These are phyloP conservation scores for Epichloe hybrida DNA, from an alignment of 2,329 filamentous ascomycete genomes.

Conservation along the genomic window DNA sequence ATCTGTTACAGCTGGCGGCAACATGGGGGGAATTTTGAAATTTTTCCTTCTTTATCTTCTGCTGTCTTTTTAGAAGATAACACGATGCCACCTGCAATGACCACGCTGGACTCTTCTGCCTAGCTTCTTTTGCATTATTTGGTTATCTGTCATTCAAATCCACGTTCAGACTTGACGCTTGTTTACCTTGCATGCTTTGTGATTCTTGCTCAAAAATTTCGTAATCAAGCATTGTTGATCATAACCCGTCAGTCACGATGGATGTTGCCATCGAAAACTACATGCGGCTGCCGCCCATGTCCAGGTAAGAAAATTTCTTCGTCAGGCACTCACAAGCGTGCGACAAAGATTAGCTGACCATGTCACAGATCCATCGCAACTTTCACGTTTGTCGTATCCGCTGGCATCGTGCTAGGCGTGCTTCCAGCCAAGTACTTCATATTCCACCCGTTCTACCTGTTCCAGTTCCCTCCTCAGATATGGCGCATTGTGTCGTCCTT, in stretches of 20 bases:
- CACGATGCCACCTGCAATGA: slow-evolving; percentile 23
- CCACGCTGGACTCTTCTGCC: slow-evolving; percentile 7
- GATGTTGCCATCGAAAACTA: slow-evolving; percentile 20
- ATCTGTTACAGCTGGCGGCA: neutral
- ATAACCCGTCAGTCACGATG: slow-evolving; percentile 15
- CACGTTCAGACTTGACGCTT: neutral
- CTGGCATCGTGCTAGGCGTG: slow-evolving; percentile 42
- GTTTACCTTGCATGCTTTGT: slow-evolving; percentile 5
- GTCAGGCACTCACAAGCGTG: neutral
- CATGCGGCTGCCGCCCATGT: slow-evolving; percentile 27
- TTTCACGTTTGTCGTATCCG: slow-evolving; percentile 45
- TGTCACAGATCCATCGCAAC: slow-evolving; percentile 51
- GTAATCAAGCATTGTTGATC: neutral
- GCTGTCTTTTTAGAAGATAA: slow-evolving; percentile 16
- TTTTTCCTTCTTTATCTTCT: neutral
- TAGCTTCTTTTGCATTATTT: slow-evolving; percentile 15
- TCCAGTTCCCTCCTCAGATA: slow-evolving; percentile 33
- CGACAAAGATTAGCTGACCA: neutral
- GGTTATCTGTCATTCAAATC: slow-evolving; percentile 6
- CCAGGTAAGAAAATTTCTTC: slow-evolving; percentile 24
- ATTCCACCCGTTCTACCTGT: slow-evolving; percentile 38
- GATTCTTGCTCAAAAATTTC: slow-evolving; percentile 2
- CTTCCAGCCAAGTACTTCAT: slow-evolving; percentile 36
- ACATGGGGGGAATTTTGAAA: slow-evolving; percentile 4
- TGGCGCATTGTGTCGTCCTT: slow-evolving; percentile 30